Base-by-base conservation (phyloP, 192 early-diverging fungal species). In the Backusella macrospora region DNA sequence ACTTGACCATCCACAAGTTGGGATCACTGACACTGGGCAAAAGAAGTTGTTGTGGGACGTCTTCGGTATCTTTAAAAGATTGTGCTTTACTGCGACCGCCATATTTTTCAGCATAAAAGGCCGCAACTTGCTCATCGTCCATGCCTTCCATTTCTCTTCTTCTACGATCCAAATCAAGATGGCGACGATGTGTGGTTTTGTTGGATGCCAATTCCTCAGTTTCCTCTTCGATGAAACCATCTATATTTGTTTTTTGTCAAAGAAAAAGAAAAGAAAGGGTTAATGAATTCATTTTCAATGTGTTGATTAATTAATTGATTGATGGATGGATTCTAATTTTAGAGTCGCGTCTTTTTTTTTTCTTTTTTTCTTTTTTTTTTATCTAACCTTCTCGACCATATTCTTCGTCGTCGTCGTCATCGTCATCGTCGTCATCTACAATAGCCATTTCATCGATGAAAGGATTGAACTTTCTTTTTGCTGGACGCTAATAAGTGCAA, bases 1-100 rank as follows among this genome's bases (percentile, higher is more conserved):
- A 97, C 65, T 88, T 82, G 65, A 95, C 87, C 79, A 96, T 88
- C 95, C 96, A 99, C 67, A 98, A 80, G 70, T 93, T 93, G 63
- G 98, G 96, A 76, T 97, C 94, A 63, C 90, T 83, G 44, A 96
- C 92, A 44, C 90, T 90, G 0, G 96, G 95, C 68, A 96, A 85
- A 18, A 97, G 87, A 70, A 96, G 80, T 47, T 88, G 78, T 72
- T 93, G 92, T 15, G 95, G 94, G 47, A 92, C 87, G 52, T 89
- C 83, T 65, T 88, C 84, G 40, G 80, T 84, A 10, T 83, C 87
- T 45, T 74, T 84, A 70, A 79, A 80, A 64, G 75, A 73, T 62
- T 82, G 78, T 5, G 78, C 74, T 70, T 80, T 77, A 71, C 83
- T 82, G 62, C 90, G 83, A 68, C 87, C 86, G 72, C 90, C 89